These are phyloP conservation scores for Saksenaea oblongispora DNA, from an alignment of 371 early-diverging fungal genomes.

Conservation along the genomic window DNA sequence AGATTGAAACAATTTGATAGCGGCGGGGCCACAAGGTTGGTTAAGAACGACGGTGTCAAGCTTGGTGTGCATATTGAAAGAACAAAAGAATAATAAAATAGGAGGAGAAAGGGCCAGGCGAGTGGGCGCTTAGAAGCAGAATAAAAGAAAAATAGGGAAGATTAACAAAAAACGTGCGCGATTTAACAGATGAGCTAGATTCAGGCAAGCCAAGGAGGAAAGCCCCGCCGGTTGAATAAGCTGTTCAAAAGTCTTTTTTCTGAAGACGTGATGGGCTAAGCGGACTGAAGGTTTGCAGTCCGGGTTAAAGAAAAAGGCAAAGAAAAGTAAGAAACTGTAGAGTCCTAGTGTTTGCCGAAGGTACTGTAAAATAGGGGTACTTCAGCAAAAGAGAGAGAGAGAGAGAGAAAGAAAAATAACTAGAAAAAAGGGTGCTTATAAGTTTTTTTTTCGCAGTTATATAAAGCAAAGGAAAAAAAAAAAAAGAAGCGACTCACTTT, in stretches of 20 bases:
- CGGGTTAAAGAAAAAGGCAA: conserved; percentile 26
- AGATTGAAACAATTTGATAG: conserved; percentile 12
- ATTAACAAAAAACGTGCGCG: conserved; percentile 30
- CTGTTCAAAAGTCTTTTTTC: conserved; percentile 63
- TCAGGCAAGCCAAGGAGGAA: conserved; percentile 69
- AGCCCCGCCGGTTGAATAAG: conserved; percentile 66
- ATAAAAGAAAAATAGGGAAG: conserved; percentile 20
- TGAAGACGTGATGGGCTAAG: conserved; percentile 71
- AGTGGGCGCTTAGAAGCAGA: neutral
- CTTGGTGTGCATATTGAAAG: conserved; percentile 33
- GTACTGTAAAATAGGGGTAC: conserved; percentile 9
- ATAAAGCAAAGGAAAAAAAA: neutral
- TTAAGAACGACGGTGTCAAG: conserved; percentile 38
- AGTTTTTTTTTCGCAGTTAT: neutral
- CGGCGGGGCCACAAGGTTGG: conserved; percentile 15
- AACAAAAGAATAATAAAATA: conserved; percentile 14
- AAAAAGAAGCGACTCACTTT: neutral
- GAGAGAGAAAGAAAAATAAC: conserved; percentile 1
- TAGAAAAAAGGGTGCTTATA: conserved; percentile 1
- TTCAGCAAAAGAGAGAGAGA: conserved; percentile 6
- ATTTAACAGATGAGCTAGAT: conserved; percentile 17
- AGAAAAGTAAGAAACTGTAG: conserved; percentile 8
- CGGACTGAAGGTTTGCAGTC: conserved; percentile 55
- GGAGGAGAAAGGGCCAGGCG: neutral
- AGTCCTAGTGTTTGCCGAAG: conserved; percentile 3